Percentiles rank a stretch among this genome's conserved stretches.
These are phyloP conservation scores for Aegilops speltoides DNA, from an alignment of 176 grass and related monocot species.

Conservation along the genomic window DNA sequence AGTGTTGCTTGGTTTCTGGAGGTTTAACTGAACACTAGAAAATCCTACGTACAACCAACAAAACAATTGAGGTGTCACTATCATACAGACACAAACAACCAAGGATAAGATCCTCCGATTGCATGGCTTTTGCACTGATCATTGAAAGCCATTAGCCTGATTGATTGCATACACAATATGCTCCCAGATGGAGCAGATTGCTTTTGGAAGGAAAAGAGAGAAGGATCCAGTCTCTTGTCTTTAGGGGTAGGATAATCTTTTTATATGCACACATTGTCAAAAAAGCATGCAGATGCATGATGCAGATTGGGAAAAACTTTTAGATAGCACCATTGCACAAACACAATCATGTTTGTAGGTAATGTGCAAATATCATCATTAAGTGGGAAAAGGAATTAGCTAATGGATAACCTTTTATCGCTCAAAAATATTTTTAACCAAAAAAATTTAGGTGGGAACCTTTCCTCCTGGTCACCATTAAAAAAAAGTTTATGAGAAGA, in stretches of 20 bases:
- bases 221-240: not conserved
- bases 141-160: not conserved
- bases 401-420: too few species aligned
- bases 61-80: not conserved
- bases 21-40: too few species aligned
- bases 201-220: not conserved
- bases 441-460: too few species aligned
- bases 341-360: not conserved
- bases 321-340: not conserved
- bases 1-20: too few species aligned
- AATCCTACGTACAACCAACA: too few species aligned
- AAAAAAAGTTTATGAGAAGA: too few species aligned
- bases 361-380: not conserved
- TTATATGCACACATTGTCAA: not conserved
- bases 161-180: too few species aligned
- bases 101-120: not conserved
- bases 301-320: not conserved
- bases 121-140: not conserved
- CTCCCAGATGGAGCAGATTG: too few species aligned
- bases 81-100: not conserved
- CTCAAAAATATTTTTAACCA: too few species aligned
- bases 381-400: not conserved
- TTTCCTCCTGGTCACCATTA: too few species aligned
- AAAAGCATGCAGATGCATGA: not conserved
- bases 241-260: not conserved